Conservation (phyloP, 2,329 filamentous ascomycete genomes). For the Cyphellophora europaea region DNA sequence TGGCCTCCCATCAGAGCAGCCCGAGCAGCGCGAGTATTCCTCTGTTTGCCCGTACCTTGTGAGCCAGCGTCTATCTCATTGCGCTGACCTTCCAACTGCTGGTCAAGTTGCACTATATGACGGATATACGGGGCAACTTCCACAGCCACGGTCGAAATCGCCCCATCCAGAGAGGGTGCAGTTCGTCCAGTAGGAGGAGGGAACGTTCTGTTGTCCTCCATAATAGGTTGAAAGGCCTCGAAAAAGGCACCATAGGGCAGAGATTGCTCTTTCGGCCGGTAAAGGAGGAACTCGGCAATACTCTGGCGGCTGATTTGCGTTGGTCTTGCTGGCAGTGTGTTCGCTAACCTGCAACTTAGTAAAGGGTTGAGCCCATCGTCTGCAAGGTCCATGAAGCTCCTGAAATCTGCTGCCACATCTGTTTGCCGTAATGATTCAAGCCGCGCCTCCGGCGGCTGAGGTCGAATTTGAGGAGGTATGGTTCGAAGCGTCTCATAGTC, state of each 20-base stretch:
- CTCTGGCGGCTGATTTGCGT: no score
- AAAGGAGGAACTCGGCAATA: no score
- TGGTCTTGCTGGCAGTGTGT: no score
- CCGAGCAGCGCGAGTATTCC: conserved; percentile 65
- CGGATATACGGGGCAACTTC: conserved; percentile 91
- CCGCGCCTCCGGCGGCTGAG: no score
- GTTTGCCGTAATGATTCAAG: conserved; percentile 3
- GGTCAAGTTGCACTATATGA: conserved; percentile 69
- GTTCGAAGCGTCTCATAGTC: conserved; percentile 21
- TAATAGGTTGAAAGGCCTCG: conserved; percentile 43
- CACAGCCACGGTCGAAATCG: conserved; percentile 53
- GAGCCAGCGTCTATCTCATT: conserved; percentile 51
- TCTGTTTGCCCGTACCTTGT: conserved; percentile 48
- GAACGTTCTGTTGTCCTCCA: conserved; percentile 27
- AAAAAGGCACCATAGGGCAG: conserved; percentile 22
- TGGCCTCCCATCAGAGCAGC: conserved; percentile 69
- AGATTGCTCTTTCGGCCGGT: no score
- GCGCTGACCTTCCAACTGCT: conserved; percentile 59
- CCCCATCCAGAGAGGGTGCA: conserved; percentile 68
- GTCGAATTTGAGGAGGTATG: no score
- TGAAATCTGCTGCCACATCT: conserved; percentile 19
- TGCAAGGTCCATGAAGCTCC: conserved; percentile 1
- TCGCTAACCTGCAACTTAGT: no score
- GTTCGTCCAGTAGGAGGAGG: conserved; percentile 25
- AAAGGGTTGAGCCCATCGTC: conserved; percentile 16